Percentiles rank a stretch among this genome's conserved stretches.
Evolutionary conservation across 495 filamentous ascomycete genomes (phyloP).

Genomic region (Hypoxylon cercidicola): DNA sequence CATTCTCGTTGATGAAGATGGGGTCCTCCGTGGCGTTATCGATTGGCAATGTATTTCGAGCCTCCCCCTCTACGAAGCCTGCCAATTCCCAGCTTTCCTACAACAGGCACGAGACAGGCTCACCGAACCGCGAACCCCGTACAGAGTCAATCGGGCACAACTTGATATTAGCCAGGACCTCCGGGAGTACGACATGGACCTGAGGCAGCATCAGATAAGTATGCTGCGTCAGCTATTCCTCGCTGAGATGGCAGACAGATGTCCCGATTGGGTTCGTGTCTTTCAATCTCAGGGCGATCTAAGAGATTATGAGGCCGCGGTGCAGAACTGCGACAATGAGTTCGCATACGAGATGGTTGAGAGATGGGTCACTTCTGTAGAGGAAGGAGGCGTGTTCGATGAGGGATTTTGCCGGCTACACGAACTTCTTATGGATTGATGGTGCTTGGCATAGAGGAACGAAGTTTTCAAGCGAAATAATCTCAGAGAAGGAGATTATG

Average conservation of each 20-base stretch:
- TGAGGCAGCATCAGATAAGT: constrained; percentile 49
- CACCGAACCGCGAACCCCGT: constrained; percentile 18
- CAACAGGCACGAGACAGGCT: constrained; percentile 31
- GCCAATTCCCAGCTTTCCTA: constrained; percentile 58
- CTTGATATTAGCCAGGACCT: not conserved
- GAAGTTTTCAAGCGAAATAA: no score
- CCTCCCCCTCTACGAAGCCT: constrained; percentile 59
- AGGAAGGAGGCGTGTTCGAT: constrained; percentile 1
- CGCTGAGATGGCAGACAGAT: constrained; percentile 44
- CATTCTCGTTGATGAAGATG: constrained; percentile 59
- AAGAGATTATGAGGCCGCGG: constrained; percentile 42
- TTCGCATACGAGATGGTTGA: constrained; percentile 34
- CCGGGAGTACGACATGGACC: constrained; percentile 27
- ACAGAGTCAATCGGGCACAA: constrained; percentile 32
- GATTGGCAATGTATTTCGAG: constrained; percentile 66
- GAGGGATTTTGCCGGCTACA: constrained; percentile 19
- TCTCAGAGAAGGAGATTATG: not conserved
- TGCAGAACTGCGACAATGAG: constrained; percentile 46
- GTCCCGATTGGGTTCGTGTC: constrained; percentile 35
- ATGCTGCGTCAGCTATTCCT: constrained; percentile 47
- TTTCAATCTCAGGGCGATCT: constrained; percentile 15
- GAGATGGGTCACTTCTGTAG: constrained; percentile 35
- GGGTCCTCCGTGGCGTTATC: constrained; percentile 57
- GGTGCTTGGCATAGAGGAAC: not conserved
- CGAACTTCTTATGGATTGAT: constrained; percentile 22